Percentiles rank a stretch among this genome's conserved stretches.
Evolutionary conservation across 2,329 filamentous ascomycete genomes (phyloP).

Genomic region (Aspergillus flavus): DNA sequence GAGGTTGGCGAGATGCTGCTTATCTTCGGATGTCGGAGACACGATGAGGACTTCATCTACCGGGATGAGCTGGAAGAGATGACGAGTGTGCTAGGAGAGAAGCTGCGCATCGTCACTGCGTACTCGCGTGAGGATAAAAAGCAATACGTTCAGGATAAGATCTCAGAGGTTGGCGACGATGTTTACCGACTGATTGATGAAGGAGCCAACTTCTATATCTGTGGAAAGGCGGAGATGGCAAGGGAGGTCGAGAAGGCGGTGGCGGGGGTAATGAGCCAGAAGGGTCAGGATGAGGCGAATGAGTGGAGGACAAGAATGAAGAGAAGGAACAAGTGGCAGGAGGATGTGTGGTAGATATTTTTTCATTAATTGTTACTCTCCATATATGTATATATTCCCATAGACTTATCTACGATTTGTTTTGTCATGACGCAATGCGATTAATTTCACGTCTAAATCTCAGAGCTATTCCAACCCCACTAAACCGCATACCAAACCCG

Average conservation of each 20-base stretch:
- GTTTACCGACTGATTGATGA: slow-evolving; percentile 40
- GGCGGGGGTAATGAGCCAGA: slow-evolving; percentile 39
- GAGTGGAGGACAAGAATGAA: slow-evolving; percentile 53
- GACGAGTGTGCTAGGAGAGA: slow-evolving; percentile 20
- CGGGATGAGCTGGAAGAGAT: slow-evolving; percentile 32
- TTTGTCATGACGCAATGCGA: not conserved
- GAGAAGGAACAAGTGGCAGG: slow-evolving; percentile 55
- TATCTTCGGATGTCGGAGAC: slow-evolving; percentile 46
- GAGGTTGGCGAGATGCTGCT: slow-evolving; percentile 43
- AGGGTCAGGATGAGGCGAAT: slow-evolving; percentile 44
- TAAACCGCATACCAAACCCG: not conserved
- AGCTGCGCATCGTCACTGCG: slow-evolving; percentile 28
- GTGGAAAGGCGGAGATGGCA: slow-evolving; percentile 40
- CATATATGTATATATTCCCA: not conserved
- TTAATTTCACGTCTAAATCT: not conserved
- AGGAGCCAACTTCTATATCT: slow-evolving; percentile 46
- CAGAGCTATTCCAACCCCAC: not conserved
- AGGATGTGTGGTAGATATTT: slow-evolving; percentile 52
- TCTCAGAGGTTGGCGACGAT: slow-evolving; percentile 31
- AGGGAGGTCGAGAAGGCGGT: slow-evolving; percentile 47
- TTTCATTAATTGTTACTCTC: not conserved
- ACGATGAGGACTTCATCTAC: slow-evolving; percentile 42
- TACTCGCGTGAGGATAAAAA: slow-evolving; percentile 29
- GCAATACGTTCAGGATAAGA: slow-evolving; percentile 45
- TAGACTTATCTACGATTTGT: not conserved